Conservation (phyloP, 1,284 basidiomycete genomes). For the Gymnopus androsaceus region DNA sequence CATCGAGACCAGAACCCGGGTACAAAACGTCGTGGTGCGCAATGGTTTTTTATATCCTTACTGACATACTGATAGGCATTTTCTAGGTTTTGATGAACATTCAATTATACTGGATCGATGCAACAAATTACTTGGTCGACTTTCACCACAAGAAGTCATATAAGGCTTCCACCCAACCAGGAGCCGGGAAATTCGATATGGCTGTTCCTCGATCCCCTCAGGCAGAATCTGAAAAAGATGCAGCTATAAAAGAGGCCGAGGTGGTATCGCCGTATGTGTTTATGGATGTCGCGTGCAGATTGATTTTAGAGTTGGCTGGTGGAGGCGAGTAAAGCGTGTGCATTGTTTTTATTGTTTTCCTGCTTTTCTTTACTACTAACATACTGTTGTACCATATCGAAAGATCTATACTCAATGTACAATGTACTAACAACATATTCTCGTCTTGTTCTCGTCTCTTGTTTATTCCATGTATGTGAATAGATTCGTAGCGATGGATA, state of each 20-base stretch:
- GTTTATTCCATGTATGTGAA: too few relatives aligned
- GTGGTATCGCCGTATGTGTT: slow-evolving; percentile 95
- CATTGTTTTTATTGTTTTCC: not conserved
- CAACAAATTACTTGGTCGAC: slow-evolving; percentile 95
- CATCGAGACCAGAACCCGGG: slow-evolving; percentile 90
- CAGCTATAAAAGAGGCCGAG: slow-evolving; percentile 61
- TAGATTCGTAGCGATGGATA: too few relatives aligned
- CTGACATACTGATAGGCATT: slow-evolving; percentile 5
- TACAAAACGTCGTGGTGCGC: slow-evolving; percentile 87
- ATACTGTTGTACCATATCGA: not conserved
- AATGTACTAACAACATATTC: too few relatives aligned
- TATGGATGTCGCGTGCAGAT: slow-evolving; percentile 89
- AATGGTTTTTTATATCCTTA: slow-evolving; percentile 7
- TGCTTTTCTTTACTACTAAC: not conserved
- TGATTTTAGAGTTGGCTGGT: slow-evolving; percentile 80
- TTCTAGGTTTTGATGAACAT: slow-evolving; percentile 91
- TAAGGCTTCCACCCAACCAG: slow-evolving; percentile 60
- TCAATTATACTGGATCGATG: slow-evolving; percentile 94
- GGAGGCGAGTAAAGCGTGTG: slow-evolving; percentile 39
- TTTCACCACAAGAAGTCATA: slow-evolving; percentile 97
- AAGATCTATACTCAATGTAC: not conserved
- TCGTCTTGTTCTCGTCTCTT: too few relatives aligned
- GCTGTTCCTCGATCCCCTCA: slow-evolving; percentile 31
- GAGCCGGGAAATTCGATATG: slow-evolving; percentile 69
- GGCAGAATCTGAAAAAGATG: slow-evolving; percentile 8